These are phyloP conservation scores for Chrysanthemum makinoi DNA, from an alignment of 129 eudicot species.

Conservation along the genomic window DNA sequence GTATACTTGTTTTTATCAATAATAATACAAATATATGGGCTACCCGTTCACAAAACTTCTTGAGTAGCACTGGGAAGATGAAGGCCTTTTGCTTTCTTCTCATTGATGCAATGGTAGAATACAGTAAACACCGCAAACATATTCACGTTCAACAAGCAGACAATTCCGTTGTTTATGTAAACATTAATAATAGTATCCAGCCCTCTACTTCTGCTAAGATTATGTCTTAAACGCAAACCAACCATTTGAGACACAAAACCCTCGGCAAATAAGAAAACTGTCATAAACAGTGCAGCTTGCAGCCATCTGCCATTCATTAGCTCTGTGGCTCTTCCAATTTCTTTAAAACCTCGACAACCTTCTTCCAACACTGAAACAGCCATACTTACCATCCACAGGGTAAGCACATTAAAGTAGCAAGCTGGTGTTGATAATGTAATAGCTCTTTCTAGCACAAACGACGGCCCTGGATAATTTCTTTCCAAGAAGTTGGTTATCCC, in stretches of 20 bases:
- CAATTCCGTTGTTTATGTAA: background rate
- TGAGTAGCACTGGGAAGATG: slow-evolving; percentile 1
- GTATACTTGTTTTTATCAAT: too few relatives aligned
- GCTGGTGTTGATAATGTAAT: slow-evolving; percentile 4
- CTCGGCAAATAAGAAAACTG: background rate
- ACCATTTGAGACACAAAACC: background rate
- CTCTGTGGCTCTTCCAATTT: slow-evolving; percentile 25
- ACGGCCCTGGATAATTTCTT: background rate
- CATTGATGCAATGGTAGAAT: slow-evolving; percentile 17
- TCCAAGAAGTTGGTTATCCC: background rate
- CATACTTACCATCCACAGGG: slow-evolving; percentile 27
- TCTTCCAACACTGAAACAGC: slow-evolving; percentile 31
- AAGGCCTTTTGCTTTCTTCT: background rate
- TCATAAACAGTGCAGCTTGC: slow-evolving; percentile 15
- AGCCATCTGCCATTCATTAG: slow-evolving; percentile 19
- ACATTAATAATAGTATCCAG: background rate
- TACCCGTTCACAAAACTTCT: too few relatives aligned
- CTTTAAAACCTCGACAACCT: slow-evolving; percentile 21
- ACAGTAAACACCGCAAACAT: slow-evolving; percentile 25
- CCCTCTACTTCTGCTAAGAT: background rate
- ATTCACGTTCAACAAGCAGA: slow-evolving; percentile 17
- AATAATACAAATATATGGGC: too few relatives aligned
- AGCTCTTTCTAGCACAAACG: background rate
- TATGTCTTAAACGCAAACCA: background rate
- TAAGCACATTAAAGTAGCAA: slow-evolving; percentile 7